Evolutionary conservation across 192 early-diverging fungal genomes (phyloP).

Genomic region (Coemansia umbellata): DNA sequence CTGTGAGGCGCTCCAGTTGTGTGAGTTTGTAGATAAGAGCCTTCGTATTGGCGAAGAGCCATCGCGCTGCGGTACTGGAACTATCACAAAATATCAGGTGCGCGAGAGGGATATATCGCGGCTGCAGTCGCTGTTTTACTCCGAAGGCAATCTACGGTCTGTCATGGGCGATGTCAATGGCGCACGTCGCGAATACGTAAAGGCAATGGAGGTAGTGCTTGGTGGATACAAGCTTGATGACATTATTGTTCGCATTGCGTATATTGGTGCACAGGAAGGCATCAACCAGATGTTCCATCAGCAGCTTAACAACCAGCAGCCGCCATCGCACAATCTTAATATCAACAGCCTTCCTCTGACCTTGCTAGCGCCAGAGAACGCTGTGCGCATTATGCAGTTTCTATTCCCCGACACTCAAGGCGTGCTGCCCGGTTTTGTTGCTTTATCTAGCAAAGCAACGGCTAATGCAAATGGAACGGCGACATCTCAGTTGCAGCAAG

Average conservation of each 20-base stretch:
- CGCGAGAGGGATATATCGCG: conserved; percentile 64
- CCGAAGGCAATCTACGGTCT: conserved; percentile 80
- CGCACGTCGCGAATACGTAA: conserved; percentile 79
- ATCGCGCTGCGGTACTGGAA: conserved; percentile 2
- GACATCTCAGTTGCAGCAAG: conserved; percentile 38
- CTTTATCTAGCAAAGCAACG: conserved; percentile 37
- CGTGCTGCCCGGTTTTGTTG: conserved; percentile 61
- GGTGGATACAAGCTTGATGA: conserved; percentile 51
- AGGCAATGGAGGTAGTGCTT: conserved; percentile 71
- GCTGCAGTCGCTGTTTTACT: conserved; percentile 79
- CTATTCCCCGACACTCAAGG: conserved; percentile 62
- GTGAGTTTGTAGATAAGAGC: conserved; percentile 70
- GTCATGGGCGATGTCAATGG: conserved; percentile 67
- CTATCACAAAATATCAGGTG: conserved; percentile 37
- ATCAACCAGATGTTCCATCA: conserved; percentile 44
- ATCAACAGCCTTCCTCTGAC: conserved; percentile 52
- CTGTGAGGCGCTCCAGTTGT: conserved; percentile 77
- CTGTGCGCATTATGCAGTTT: conserved; percentile 53
- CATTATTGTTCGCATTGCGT: conserved; percentile 46
- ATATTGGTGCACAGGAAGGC: conserved; percentile 32
- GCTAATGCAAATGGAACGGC: conserved; percentile 6
- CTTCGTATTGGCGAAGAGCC: conserved; percentile 32
- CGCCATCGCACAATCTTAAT: conserved; percentile 17
- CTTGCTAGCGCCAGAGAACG: conserved; percentile 62
- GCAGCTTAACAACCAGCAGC: conserved; percentile 23